Evolutionary conservation across 352 stramenopile species (phyloP).

Genomic region (Phytophthora tubulina): DNA sequence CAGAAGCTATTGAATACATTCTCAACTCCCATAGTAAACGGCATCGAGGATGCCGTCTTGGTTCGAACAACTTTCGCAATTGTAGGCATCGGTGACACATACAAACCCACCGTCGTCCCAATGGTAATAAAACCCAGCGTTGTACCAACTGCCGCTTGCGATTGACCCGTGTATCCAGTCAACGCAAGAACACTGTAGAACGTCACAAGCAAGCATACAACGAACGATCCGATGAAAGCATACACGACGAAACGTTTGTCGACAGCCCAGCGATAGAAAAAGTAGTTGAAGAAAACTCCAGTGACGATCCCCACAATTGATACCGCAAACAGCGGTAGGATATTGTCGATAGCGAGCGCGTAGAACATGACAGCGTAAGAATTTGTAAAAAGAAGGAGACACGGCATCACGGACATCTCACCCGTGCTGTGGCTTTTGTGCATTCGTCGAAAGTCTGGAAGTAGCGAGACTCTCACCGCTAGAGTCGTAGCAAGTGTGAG

Average conservation of each 20-base stretch:
- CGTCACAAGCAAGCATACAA: slow-evolving; percentile 38
- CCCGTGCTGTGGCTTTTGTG: slow-evolving; percentile 42
- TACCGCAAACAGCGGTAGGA: slow-evolving; percentile 40
- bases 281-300: slow-evolving; percentile 37
- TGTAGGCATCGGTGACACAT: slow-evolving; percentile 61
- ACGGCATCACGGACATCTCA: slow-evolving; percentile 47
- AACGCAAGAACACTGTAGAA: slow-evolving; percentile 51
- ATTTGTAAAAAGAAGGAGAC: slow-evolving; percentile 44
- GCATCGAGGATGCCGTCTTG: slow-evolving; percentile 38
- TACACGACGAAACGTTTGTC: slow-evolving; percentile 30
- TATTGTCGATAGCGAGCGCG: slow-evolving; percentile 35
- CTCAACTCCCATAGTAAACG: slow-evolving; percentile 36
- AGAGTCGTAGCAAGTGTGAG: slow-evolving; percentile 48
- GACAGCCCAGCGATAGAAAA: slow-evolving; percentile 42
- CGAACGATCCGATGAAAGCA: slow-evolving; percentile 18
- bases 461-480: slow-evolving; percentile 42
- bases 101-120: slow-evolving; percentile 59
- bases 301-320: slow-evolving; percentile 39
- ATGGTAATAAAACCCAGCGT: slow-evolving; percentile 64
- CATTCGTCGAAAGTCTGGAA: slow-evolving; percentile 50
- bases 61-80: slow-evolving; percentile 47
- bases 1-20: slow-evolving; percentile 32
- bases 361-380: slow-evolving; percentile 47
- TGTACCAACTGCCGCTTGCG: slow-evolving; percentile 36
- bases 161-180: slow-evolving; percentile 40